phyloP scores from a whole-genome alignment of 2,329 filamentous ascomycete species.

The Rutstroemia sp. region DNA sequence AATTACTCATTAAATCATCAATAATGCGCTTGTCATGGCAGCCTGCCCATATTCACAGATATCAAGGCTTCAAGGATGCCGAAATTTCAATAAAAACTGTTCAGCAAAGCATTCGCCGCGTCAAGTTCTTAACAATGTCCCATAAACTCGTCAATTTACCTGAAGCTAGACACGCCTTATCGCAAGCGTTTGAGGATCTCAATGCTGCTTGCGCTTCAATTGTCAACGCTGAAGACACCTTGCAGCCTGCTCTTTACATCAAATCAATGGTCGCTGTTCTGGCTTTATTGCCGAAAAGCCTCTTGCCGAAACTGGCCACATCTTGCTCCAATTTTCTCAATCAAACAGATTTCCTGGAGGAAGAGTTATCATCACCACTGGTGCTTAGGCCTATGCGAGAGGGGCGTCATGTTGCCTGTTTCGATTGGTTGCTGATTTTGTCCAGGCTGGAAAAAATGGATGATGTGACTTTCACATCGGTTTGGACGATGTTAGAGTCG shows the following conservation, averaged over 20 bases:
- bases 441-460: conserved; percentile 11
- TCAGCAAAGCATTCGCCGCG: not conserved
- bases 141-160: not conserved
- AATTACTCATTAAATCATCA: conserved; percentile 14
- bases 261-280: conserved; percentile 14
- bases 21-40: conserved; percentile 11
- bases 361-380: not conserved
- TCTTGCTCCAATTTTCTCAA: not conserved
- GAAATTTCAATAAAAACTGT: not conserved
- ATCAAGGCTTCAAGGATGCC: not conserved
- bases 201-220: not conserved
- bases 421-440: conserved; percentile 17
- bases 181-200: not conserved
- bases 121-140: not conserved
- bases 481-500: conserved; percentile 5
- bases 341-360: not conserved
- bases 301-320: conserved; percentile 4
- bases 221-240: not conserved
- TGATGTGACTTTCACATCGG: conserved; percentile 7
- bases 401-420: not conserved
- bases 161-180: not conserved
- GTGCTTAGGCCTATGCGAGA: not conserved
- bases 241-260: conserved; percentile 5
- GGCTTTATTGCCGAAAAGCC: conserved; percentile 3
- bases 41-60: not conserved